A percentile compares a stretch with the other conserved stretches of the same genome.
Conservation (phyloP, 2,329 filamentous ascomycete genomes). For the Bipolaris bicolor region DNA sequence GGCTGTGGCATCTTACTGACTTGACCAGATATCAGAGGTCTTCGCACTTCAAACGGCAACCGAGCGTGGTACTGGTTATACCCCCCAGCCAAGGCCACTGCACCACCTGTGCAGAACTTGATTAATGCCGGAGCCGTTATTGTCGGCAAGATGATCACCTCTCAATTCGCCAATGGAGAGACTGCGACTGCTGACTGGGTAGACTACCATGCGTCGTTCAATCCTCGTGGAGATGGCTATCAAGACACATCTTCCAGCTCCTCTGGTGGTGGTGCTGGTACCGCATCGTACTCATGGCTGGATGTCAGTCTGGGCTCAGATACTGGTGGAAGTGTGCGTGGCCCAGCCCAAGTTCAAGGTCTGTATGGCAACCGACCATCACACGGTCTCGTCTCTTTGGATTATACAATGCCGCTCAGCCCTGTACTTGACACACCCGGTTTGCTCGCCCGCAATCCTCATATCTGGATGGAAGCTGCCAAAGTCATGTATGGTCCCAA, state of each 20-base stretch:
- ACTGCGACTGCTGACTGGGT: conserved; percentile 59
- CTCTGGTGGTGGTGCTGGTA: conserved; percentile 53
- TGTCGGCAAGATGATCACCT: conserved; percentile 56
- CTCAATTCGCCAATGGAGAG: conserved; percentile 55
- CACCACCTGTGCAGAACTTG: conserved; percentile 60
- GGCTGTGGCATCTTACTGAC: conserved; percentile 35
- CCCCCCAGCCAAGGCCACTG: conserved; percentile 54
- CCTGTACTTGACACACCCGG: conserved; percentile 57
- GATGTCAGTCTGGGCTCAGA: conserved; percentile 59
- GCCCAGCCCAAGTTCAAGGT: conserved; percentile 57
- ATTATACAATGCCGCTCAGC: conserved; percentile 57
- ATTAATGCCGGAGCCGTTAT: conserved; percentile 64
- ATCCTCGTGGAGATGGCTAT: conserved; percentile 54
- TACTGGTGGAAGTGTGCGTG: conserved; percentile 59
- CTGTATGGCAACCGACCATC: conserved; percentile 59
- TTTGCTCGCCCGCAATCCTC: conserved; percentile 54
- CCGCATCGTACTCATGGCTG: conserved; percentile 56
- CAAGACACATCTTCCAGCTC: conserved; percentile 57
- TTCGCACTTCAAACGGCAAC: conserved; percentile 64
- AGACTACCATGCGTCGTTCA: conserved; percentile 54
- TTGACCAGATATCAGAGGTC: conserved; percentile 64
- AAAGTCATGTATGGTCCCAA: conserved; percentile 55
- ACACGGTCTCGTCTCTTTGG: conserved; percentile 54
- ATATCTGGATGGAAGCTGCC: conserved; percentile 52
- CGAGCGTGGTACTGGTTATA: conserved; percentile 64